Evolutionary conservation across 192 early-diverging fungal genomes (phyloP).

Genomic region (Coemansia sp.): DNA sequence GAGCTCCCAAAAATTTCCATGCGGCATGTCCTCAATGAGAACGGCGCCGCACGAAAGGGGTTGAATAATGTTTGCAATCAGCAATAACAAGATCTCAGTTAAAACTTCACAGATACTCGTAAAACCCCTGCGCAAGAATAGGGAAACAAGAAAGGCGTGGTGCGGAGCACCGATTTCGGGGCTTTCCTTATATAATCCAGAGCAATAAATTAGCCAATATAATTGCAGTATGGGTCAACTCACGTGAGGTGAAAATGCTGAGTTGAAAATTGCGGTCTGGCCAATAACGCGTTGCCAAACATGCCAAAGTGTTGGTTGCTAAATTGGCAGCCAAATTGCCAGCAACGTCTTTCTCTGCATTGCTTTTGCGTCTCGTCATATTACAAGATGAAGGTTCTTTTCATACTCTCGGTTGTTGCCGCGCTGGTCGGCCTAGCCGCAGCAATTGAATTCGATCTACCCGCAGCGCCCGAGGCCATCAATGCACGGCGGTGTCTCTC

Average conservation of each 20-base stretch:
- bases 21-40: conserved; percentile 10
- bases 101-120: conserved; percentile 51
- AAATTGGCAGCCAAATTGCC: background rate
- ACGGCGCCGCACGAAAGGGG: conserved; percentile 32
- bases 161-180: background rate
- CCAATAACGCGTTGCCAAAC: conserved; percentile 23
- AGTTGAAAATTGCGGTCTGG: conserved; percentile 4
- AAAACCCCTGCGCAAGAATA: conserved; percentile 51
- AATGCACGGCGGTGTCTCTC: conserved; percentile 66
- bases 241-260: conserved; percentile 3
- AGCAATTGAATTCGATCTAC: conserved; percentile 82
- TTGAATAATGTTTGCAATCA: conserved; percentile 50
- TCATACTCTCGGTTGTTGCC: conserved; percentile 17
- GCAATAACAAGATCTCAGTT: conserved; percentile 49
- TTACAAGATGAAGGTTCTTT: conserved; percentile 21
- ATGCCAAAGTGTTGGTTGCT: background rate
- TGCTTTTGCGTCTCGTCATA: background rate
- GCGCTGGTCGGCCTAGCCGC: conserved; percentile 12
- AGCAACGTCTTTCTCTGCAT: background rate
- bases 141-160: conserved; percentile 1
- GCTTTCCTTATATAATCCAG: background rate
- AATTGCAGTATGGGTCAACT: conserved; percentile 1
- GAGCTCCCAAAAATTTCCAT: conserved; percentile 56
- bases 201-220: background rate
- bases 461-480: conserved; percentile 49